phyloP scores from a whole-genome alignment of 768 basidiomycete species.

The Boletus fagicola region DNA sequence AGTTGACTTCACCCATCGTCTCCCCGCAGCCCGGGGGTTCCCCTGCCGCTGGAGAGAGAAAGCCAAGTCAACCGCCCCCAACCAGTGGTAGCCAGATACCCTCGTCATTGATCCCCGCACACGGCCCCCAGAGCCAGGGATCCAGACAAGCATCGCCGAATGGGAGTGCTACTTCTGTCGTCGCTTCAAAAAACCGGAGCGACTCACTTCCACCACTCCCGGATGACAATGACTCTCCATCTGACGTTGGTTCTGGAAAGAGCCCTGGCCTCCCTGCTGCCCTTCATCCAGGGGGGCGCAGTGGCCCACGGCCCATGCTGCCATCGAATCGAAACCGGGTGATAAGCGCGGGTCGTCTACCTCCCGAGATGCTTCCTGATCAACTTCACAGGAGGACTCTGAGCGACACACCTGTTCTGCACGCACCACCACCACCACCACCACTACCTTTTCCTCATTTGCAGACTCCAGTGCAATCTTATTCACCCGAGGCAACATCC shows the following conservation, averaged over 20 bases:
- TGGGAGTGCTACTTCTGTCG: constrained; percentile 4
- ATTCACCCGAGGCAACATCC: constrained; percentile 2
- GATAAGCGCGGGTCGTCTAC: constrained; percentile 8
- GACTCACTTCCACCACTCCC: constrained; percentile 44
- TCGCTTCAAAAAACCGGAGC: constrained; percentile 20
- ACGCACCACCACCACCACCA: not conserved
- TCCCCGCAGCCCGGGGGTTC: constrained; percentile 16
- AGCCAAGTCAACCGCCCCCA: constrained; percentile 2
- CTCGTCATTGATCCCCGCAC: constrained; percentile 26
- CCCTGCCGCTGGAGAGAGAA: constrained; percentile 11
- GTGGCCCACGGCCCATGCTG: constrained; percentile 20
- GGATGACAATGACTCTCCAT: constrained; percentile 22
- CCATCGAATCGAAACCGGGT: constrained; percentile 14
- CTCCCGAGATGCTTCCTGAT: constrained; percentile 10
- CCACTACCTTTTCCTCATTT: constrained; percentile 5
- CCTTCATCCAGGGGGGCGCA: constrained; percentile 41
- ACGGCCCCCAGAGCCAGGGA: constrained; percentile 1
- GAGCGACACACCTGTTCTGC: constrained; percentile 16
- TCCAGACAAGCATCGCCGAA: constrained; percentile 9
- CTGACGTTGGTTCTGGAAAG: constrained; percentile 23
- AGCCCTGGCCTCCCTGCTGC: constrained; percentile 35
- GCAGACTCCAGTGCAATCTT: constrained; percentile 8
- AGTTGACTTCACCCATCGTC: constrained; percentile 10
- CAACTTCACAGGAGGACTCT: constrained; percentile 6
- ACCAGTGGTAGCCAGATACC: constrained; percentile 16